Evolutionary conservation across 2,329 filamentous ascomycete genomes (phyloP).

Genomic region (Tolypocladium album): DNA sequence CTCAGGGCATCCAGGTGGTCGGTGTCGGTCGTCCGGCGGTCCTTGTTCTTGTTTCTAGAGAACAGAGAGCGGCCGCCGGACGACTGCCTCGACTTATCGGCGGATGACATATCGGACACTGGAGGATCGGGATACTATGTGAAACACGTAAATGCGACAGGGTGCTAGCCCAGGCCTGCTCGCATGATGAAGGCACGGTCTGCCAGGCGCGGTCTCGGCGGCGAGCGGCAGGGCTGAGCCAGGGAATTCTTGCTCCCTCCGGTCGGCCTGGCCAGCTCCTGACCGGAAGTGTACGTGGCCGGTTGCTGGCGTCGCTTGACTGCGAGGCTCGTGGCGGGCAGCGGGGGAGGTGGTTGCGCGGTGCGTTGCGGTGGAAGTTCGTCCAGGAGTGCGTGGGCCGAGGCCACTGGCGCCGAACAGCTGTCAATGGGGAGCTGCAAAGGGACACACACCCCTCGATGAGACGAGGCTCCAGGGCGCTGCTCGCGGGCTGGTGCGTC

Average conservation of each 20-base stretch:
- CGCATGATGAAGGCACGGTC: conserved; percentile 23
- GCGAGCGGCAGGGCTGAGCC: conserved; percentile 1
- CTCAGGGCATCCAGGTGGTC: conserved; percentile 49
- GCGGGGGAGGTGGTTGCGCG: neutral
- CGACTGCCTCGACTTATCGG: conserved; percentile 74
- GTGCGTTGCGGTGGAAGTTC: neutral
- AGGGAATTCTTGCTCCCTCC: neutral
- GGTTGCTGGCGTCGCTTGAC: neutral
- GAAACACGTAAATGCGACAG: conserved; percentile 21
- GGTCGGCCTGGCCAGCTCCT: neutral
- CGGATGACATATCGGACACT: conserved; percentile 41
- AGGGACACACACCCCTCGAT: neutral
- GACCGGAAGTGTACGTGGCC: neutral
- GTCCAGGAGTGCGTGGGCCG: neutral
- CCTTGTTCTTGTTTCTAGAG: conserved; percentile 75
- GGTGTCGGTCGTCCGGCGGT: conserved; percentile 49
- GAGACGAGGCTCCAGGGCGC: neutral
- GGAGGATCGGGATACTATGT: conserved; percentile 9
- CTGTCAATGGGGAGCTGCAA: neutral
- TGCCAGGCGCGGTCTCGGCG: conserved; percentile 3
- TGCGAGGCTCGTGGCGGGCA: neutral
- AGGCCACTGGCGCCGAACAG: neutral
- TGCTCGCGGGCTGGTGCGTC: neutral
- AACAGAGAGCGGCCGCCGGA: conserved; percentile 73
- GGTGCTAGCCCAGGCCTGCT: conserved; percentile 26